Evolutionary conservation across 306 rosid species (phyloP).

Genomic region (Abrus pulchellus): DNA sequence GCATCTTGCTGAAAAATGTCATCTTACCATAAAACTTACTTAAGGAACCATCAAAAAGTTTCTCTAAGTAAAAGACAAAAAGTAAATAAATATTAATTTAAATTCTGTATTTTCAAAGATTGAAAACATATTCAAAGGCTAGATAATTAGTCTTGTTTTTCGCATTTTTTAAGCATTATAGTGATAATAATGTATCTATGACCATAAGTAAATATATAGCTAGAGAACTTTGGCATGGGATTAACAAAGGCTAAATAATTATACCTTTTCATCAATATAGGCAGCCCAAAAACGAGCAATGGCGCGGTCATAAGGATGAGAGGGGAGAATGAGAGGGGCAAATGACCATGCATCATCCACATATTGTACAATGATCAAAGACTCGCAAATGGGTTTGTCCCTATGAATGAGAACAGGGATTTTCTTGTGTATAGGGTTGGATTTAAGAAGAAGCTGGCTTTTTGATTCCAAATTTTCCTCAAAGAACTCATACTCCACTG

Average conservation of each 20-base stretch:
- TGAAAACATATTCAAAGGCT: too few relatives aligned
- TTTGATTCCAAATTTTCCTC: conserved; percentile 53
- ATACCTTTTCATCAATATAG: conserved; percentile 65
- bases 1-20: too few relatives aligned
- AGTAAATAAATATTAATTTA: too few relatives aligned
- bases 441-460: conserved; percentile 64
- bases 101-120: too few relatives aligned
- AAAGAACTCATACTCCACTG: conserved; percentile 54
- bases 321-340: conserved; percentile 60
- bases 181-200: too few relatives aligned
- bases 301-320: conserved; percentile 66
- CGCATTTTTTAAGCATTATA: too few relatives aligned
- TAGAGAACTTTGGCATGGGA: not conserved
- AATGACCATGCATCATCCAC: conserved; percentile 66
- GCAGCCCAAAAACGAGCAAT: conserved; percentile 70
- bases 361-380: conserved; percentile 65
- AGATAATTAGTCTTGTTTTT: too few relatives aligned
- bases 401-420: conserved; percentile 66
- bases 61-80: too few relatives aligned
- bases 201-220: not conserved
- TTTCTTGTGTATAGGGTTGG: conserved; percentile 70
- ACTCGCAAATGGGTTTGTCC: conserved; percentile 64
- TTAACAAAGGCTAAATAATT: not conserved
- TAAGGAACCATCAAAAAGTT: too few relatives aligned
- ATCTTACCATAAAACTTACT: too few relatives aligned